Evolutionary conservation across 2,329 filamentous ascomycete species (phyloP), one percentile per base, ranked within the genome.

Genomic region (Fusarium sp.): DNA sequence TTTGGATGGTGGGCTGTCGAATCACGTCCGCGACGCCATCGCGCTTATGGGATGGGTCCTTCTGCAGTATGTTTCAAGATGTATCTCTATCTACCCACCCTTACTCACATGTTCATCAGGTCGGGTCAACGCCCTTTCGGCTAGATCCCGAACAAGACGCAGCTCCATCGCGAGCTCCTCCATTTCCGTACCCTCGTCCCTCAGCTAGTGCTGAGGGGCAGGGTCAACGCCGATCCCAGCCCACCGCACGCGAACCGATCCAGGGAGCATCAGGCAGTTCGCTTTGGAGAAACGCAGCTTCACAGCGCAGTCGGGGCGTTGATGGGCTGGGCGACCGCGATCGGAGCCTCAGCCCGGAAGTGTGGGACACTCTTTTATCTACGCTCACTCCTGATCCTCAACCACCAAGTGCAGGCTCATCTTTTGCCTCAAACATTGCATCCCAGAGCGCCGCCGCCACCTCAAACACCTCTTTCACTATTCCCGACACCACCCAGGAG

Each of bases 251-350:
- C 35, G n/a, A 31, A 29, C 17, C 43, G 9, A n/a, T 41, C 15
- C 13, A 23, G 27, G 33, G 25, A 1, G 21, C 48, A n/a, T 41
- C 33, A 23, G 23, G 13, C 15, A 43, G 17, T 15, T 37, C 53
- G 33, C 41, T 33, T 14, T 38, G 25, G 4, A 61, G 58, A 19
- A 53, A 58, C 31, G 38, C 36, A 17, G 25, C 49, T 21, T 17
- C 53, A 3, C 53, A 54, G 15, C 66, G 54, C 13, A 57, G 41
- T 14, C 43, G 57, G 14, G 65, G 57, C 4, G 42, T 89, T 2
- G 88, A 96, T 74, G 92, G 92, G 4, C 83, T 97, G 14, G 93
- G 92, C 33, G 92, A 97, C 75, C 89, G 93, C 55, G 86, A 92
- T 61, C 87, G 92, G 66, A 96, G 92, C 73, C 78, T 92, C n/a